phyloP scores from a whole-genome alignment of 176 grass and related monocot genomes.

The Triticum dicoccoides region DNA sequence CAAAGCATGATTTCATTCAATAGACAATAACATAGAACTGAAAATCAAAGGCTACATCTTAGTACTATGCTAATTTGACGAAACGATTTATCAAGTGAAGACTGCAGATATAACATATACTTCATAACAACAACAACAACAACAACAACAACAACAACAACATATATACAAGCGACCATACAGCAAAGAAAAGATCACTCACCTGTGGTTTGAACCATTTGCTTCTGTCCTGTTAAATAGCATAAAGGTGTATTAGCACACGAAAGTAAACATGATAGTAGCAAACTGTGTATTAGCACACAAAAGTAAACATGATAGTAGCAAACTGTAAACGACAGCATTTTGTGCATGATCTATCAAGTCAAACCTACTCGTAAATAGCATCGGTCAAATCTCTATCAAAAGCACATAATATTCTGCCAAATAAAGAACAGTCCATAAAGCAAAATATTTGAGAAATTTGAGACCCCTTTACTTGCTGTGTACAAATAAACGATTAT shows the following conservation, averaged over 20 bases:
- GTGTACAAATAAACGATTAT: not conserved
- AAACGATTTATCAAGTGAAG: constrained; percentile 6
- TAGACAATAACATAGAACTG: constrained; percentile 11
- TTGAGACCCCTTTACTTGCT: not conserved
- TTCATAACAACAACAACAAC: not conserved
- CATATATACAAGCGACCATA: constrained; percentile 9
- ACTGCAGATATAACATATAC: not conserved
- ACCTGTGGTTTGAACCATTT: constrained; percentile 78
- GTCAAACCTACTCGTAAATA: constrained; percentile 4
- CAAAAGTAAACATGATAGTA: constrained; percentile 27
- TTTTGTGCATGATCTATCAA: not conserved
- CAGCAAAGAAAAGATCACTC: constrained; percentile 49
- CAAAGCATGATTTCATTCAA: constrained; percentile 24
- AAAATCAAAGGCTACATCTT: constrained; percentile 1
- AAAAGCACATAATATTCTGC: not conserved
- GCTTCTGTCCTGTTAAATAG: constrained; percentile 68
- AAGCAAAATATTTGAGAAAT: constrained; percentile 11
- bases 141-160: too few species aligned
- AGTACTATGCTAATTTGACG: not conserved
- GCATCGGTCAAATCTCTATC: not conserved
- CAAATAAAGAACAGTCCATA: constrained; percentile 5
- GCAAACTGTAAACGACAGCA: constrained; percentile 19
- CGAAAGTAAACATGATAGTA: constrained; percentile 27
- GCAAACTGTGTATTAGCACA: constrained; percentile 25
- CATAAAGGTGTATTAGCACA: constrained; percentile 34